These are phyloP conservation scores for Auriculariales sp. DNA, from an alignment of 768 basidiomycete genomes.

Conservation along the genomic window DNA sequence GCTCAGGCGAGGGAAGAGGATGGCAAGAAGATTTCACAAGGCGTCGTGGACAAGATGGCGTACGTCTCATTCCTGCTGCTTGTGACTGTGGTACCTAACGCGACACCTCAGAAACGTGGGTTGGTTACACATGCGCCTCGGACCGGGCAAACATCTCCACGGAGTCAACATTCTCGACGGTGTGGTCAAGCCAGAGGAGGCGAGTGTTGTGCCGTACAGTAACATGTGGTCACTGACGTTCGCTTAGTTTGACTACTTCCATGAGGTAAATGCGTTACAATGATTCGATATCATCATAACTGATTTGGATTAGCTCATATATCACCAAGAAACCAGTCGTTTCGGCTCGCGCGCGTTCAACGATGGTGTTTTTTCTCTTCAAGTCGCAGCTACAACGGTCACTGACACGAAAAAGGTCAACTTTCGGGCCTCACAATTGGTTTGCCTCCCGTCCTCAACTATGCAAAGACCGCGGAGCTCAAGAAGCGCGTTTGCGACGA, in stretches of 20 bases:
- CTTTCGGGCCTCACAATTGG: slow-evolving; percentile 47
- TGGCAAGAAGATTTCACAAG: slow-evolving; percentile 75
- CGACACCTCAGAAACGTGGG: slow-evolving; percentile 49
- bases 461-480: slow-evolving; percentile 54
- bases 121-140: slow-evolving; percentile 79
- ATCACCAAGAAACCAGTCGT: slow-evolving; percentile 70
- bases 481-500: slow-evolving; percentile 62
- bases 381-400: slow-evolving; percentile 46
- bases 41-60: slow-evolving; percentile 75
- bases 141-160: slow-evolving; percentile 78
- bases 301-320: slow-evolving; percentile 39
- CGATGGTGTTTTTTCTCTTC: too few species aligned
- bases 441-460: slow-evolving; percentile 83
- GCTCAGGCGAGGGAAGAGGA: slow-evolving; percentile 68
- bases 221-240: too few species aligned
- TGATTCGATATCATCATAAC: neutral
- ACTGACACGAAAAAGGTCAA: slow-evolving; percentile 3
- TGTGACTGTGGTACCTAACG: neutral
- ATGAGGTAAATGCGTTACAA: slow-evolving; percentile 40
- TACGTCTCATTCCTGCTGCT: slow-evolving; percentile 20
- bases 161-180: slow-evolving; percentile 68
- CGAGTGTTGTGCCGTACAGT: neutral
- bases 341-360: slow-evolving; percentile 77
- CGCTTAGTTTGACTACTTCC: slow-evolving; percentile 93
- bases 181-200: slow-evolving; percentile 56